Evolutionary conservation across 768 basidiomycete genomes (phyloP), one percentile per base, ranked within the genome.

Genomic region (Rhodotorula paludigena): DNA sequence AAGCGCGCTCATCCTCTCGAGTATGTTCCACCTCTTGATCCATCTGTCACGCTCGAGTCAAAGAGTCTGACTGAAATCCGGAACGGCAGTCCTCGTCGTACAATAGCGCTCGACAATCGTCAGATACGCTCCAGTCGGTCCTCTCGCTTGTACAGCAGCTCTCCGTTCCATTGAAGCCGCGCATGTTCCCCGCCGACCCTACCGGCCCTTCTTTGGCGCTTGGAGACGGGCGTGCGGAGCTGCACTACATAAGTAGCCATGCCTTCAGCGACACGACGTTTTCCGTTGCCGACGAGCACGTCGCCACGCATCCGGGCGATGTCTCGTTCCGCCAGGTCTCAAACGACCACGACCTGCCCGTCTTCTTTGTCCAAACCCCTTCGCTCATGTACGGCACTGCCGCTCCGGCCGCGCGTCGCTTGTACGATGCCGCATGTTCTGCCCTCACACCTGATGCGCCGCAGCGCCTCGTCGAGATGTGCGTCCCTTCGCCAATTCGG

Each of bases 241-340:
- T 61, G 7, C 28, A 45, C 51, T 61, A 32, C 42, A 44, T 54
- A 28, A 16, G 6, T 2, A 5, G 33, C 14, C 5, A 21, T 16
- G 52, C 60, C 10, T 61, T 61, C 35, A 35, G 39, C 23, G 41
- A 42, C 51, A 3, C n/a, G 1, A 53, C 60, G 1, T 61, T 61
- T 33, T 44, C 51, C 1, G 33, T 44, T 23, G 60, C 41, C 0
- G 51, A 61, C 14, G 12, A 23, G 30, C 60, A 61, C n/a, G 20
- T 21, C 20, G 20, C 49, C 0, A 18, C 12, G 2, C 23, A n/a
- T 10, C 51, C 60, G 0, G 60, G 41, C 60, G 60, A 61, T 20
- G 39, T 54, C 32, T 21, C 20, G 3, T 61, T 63, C 23, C 54
- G 53, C 1, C 61, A 63, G 12, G 44, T 63, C n/a, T 63, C 61